Evolutionary conservation across 179 eudicot species (phyloP).

Genomic region (Amaranthus tricolor): DNA sequence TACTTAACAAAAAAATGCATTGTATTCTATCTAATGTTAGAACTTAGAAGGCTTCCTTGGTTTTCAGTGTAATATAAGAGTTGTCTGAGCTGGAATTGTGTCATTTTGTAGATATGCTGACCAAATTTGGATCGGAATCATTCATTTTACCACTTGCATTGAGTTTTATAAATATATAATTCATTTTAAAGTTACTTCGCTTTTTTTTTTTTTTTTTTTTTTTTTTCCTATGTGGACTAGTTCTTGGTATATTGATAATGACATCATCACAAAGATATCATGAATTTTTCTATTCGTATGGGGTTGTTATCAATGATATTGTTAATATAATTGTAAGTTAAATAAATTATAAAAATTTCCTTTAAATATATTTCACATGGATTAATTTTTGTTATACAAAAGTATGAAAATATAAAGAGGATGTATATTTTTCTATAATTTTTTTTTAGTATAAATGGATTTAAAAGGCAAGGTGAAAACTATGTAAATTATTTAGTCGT

Average conservation of each 20-base stretch:
- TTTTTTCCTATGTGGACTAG: neutral
- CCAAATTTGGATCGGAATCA: slow-evolving; percentile 22
- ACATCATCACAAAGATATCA: neutral
- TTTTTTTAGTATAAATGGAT: too few species aligned
- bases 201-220: too few species aligned
- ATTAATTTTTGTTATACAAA: too few species aligned
- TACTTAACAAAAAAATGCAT: neutral
- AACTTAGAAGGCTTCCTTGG: neutral
- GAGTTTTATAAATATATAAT: neutral
- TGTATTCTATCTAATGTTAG: neutral
- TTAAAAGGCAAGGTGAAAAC: too few species aligned
- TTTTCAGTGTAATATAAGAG: slow-evolving; percentile 15
- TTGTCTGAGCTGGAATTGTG: slow-evolving; percentile 26
- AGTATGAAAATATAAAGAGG: too few species aligned
- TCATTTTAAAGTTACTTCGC: neutral
- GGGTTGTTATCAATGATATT: too few species aligned
- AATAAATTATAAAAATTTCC: too few species aligned
- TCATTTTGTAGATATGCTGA: slow-evolving; percentile 20
- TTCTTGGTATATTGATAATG: neutral
- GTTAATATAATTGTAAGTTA: too few species aligned
- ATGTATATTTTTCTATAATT: too few species aligned
- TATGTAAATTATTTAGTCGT: too few species aligned
- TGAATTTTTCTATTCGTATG: neutral
- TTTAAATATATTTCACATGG: too few species aligned
- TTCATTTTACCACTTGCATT: neutral